Evolutionary conservation across 2,329 filamentous ascomycete genomes (phyloP), one percentile per base, ranked within the genome.

Genomic region (Cordyceps cicadae): DNA sequence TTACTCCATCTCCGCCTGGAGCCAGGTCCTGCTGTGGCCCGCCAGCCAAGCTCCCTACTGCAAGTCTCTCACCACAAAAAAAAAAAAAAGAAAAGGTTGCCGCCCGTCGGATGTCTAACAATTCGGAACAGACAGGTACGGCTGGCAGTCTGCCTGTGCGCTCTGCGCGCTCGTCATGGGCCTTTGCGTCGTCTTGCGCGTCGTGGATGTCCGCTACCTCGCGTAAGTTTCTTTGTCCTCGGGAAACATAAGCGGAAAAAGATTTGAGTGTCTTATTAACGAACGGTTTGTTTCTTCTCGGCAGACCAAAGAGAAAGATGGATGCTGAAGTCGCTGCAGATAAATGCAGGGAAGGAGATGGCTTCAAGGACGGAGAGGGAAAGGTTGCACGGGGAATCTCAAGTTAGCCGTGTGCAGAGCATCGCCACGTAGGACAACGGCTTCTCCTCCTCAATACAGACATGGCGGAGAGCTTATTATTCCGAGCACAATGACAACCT

Each of bases 1-100:
- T 61, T 81, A 81, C 63, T 76, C 77, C 2, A 75, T 81, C 29
- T 75, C 77, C 0, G 77, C 79, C 0, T 81, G 79, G 79, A 78
- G 75, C 7, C 78, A 81, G 59, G 77, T 81, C 2, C 70, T 81
- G 2, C 75, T 80, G 1, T 81, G 79, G 79, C 79, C 79, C 3
- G 78, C 79, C 1, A 72, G 70, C 1, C 75, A 81, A 62, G 79
- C 79, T 2, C 79, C 79, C 0, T 77, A 76, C 54, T 81, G 76
- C 72, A 68, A 66, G 73, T 67, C 55, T n/a, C 55, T 14, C 32
- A 8, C 9, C 2, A 19, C 3, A 17, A 1, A 49, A n/a, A n/a
- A n/a, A n/a, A n/a, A n/a, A n/a, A n/a, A n/a, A n/a, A n/a, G n/a
- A n/a, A n/a, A n/a, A n/a, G 11, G 4, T 1, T 19, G 24, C 9